Evolutionary conservation across 257 asterid species (phyloP).

Genomic region (Scutellaria galericulata): DNA sequence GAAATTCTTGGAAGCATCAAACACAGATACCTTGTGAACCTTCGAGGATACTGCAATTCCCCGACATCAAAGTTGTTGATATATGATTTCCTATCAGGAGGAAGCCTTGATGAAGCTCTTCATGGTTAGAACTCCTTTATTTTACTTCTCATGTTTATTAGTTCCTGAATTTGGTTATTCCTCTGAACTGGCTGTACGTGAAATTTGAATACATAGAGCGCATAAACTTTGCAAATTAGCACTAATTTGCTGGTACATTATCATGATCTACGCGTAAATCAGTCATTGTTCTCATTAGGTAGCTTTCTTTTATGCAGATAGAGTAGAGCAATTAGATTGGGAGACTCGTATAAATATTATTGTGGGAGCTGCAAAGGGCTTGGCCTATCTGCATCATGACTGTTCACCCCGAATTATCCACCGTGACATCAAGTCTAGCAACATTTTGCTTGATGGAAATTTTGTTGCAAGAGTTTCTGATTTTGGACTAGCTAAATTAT

Average conservation of each 20-base stretch:
- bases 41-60: slow-evolving; percentile 92
- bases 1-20: slow-evolving; percentile 95
- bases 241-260: background rate
- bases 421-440: slow-evolving; percentile 94
- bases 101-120: slow-evolving; percentile 90
- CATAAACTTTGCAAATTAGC: background rate
- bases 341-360: slow-evolving; percentile 82
- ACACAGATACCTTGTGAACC: slow-evolving; percentile 80
- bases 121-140: slow-evolving; percentile 56
- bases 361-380: slow-evolving; percentile 94
- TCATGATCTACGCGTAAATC: background rate
- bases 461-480: slow-evolving; percentile 94
- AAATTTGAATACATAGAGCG: slow-evolving; percentile 1
- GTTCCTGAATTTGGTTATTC: slow-evolving; percentile 4
- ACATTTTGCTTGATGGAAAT: slow-evolving; percentile 87
- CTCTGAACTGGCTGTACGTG: slow-evolving; percentile 3
- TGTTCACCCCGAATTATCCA: slow-evolving; percentile 95
- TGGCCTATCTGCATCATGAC: slow-evolving; percentile 93
- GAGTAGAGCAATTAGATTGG: slow-evolving; percentile 89
- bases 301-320: slow-evolving; percentile 49
- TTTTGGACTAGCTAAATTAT: slow-evolving; percentile 91
- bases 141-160: slow-evolving; percentile 19
- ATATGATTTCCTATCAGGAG: slow-evolving; percentile 84
- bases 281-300: background rate
- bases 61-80: slow-evolving; percentile 80